Percentiles rank a stretch among this genome's conserved stretches.
Evolutionary conservation across 2,329 filamentous ascomycete genomes (phyloP).

Genomic region (Neobulgaria alba): DNA sequence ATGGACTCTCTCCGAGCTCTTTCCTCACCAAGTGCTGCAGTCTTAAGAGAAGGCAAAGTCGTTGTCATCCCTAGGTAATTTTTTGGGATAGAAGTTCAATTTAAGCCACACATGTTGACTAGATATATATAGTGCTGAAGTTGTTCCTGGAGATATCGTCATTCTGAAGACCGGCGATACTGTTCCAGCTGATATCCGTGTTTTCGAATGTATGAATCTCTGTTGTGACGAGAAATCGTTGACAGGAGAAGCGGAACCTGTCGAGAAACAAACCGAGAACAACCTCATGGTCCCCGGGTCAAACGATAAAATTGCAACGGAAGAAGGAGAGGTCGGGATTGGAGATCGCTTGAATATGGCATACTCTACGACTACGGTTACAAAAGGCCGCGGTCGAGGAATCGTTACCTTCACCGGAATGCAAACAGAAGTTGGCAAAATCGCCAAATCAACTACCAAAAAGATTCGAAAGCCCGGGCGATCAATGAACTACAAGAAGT

Average conservation of each 20-base stretch:
- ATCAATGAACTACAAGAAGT: constrained; percentile 37
- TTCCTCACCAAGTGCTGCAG: constrained; percentile 46
- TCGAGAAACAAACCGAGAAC: constrained; percentile 62
- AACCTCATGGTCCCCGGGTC: constrained; percentile 31
- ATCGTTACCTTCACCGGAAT: constrained; percentile 47
- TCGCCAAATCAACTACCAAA: constrained; percentile 40
- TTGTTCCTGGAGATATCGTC: constrained; percentile 74
- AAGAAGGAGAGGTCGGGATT: constrained; percentile 36
- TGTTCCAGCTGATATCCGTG: constrained; percentile 75
- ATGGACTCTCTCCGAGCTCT: constrained; percentile 47
- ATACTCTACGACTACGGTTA: constrained; percentile 46
- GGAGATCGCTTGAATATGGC: constrained; percentile 47
- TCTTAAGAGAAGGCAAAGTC: constrained; percentile 46
- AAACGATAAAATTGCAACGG: constrained; percentile 25
- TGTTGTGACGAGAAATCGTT: constrained; percentile 90
- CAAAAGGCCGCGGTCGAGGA: constrained; percentile 44
- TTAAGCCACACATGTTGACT: too few relatives aligned
- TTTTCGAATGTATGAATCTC: constrained; percentile 48
- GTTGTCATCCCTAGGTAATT: constrained; percentile 27
- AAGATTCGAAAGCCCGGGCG: constrained; percentile 45
- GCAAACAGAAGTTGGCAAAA: constrained; percentile 48
- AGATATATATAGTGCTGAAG: constrained; percentile 36
- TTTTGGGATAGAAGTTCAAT: too few relatives aligned
- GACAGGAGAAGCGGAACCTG: constrained; percentile 90
- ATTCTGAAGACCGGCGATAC: constrained; percentile 91